Percentiles rank a stretch among this genome's conserved stretches.
phyloP scores from a whole-genome alignment of 306 rosid genomes.

The Begonia loranthoides region DNA sequence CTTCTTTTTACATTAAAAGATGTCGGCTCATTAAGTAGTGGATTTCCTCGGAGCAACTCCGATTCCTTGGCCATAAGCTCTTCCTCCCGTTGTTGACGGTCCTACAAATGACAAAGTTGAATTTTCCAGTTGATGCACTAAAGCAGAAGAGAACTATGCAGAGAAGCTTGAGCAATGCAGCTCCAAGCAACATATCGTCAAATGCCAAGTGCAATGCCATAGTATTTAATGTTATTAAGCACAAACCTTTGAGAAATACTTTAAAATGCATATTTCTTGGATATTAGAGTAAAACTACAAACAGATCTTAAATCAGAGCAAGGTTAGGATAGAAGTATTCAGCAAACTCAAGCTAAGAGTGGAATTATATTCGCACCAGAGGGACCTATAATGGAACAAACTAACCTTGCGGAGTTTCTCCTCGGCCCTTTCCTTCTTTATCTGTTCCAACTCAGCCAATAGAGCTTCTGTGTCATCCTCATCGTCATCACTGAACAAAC shows the following conservation, averaged over 20 bases:
- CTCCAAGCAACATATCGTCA: too few species aligned
- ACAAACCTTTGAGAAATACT: too few species aligned
- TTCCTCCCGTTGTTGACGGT: constrained; percentile 55
- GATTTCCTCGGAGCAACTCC: constrained; percentile 76
- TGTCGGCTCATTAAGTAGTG: constrained; percentile 57
- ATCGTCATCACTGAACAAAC: constrained; percentile 30
- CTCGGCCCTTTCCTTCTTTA: constrained; percentile 91
- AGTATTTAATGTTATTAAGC: too few species aligned
- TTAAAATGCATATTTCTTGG: too few species aligned
- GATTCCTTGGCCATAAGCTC: constrained; percentile 86
- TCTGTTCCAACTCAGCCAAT: constrained; percentile 93
- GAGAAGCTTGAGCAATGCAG: background rate
- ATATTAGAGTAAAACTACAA: too few species aligned
- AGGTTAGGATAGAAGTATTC: too few species aligned
- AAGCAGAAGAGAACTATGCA: background rate
- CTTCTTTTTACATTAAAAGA: constrained; percentile 76
- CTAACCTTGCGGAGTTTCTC: constrained; percentile 79
- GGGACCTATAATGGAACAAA: background rate
- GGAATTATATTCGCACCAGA: too few species aligned
- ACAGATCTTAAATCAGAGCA: too few species aligned
- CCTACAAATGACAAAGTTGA: constrained; percentile 32
- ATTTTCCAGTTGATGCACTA: background rate
- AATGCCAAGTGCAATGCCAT: too few species aligned
- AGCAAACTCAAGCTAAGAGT: too few species aligned
- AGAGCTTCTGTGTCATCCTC: constrained; percentile 87